These are phyloP conservation scores for Kodamaea derodonti DNA, from an alignment of 1,139 yeast species.

Conservation along the genomic window DNA sequence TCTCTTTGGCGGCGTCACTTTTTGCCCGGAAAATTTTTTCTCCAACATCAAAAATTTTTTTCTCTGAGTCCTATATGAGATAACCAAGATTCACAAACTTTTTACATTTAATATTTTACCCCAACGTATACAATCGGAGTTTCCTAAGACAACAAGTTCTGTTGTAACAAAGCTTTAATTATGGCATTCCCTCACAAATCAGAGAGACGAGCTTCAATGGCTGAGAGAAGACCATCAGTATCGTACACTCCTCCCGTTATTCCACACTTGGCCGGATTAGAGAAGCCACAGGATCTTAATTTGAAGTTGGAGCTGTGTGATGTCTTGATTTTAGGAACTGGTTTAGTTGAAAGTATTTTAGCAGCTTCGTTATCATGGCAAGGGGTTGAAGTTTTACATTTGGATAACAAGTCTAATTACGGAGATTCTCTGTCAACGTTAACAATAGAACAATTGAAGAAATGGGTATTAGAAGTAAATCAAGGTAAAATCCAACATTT, in stretches of 20 bases:
- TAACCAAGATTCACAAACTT: no score
- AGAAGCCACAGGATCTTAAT: conserved; percentile 53
- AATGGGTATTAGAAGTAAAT: conserved; percentile 71
- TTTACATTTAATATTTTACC: neutral
- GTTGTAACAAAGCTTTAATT: neutral
- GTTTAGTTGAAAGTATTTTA: conserved; percentile 78
- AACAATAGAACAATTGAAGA: conserved; percentile 76
- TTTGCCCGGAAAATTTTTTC: neutral
- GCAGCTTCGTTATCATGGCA: conserved; percentile 98
- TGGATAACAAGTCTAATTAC: conserved; percentile 77
- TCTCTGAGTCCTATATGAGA: neutral
- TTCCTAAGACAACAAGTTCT: neutral
- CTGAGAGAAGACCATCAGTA: conserved; percentile 66
- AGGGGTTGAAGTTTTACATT: conserved; percentile 84
- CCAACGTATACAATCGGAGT: no score
- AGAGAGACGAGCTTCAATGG: conserved; percentile 66
- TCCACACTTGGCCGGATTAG: conserved; percentile 78
- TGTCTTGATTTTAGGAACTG: conserved; percentile 89
- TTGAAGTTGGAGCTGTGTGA: conserved; percentile 67
- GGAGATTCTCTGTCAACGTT: conserved; percentile 87
- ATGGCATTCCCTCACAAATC: conserved; percentile 17
- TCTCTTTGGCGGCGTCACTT: neutral
- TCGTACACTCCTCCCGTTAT: conserved; percentile 53
- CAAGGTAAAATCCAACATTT: conserved; percentile 46
- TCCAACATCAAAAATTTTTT: conserved; percentile 1